Percentiles rank a stretch among this genome's conserved stretches.
phyloP scores from a whole-genome alignment of 768 basidiomycete species.

The Suillus subalutaceus region DNA sequence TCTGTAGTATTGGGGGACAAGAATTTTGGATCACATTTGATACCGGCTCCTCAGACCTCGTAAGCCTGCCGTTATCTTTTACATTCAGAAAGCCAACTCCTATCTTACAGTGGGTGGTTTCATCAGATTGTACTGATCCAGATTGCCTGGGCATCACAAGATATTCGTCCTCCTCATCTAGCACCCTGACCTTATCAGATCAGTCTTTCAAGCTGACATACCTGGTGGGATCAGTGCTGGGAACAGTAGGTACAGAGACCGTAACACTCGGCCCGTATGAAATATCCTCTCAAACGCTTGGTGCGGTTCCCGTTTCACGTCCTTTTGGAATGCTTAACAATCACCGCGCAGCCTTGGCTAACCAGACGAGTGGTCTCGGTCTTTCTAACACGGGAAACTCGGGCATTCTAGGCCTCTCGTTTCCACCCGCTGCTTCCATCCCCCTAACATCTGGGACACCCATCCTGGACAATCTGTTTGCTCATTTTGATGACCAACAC shows the following conservation, averaged over 20 bases:
- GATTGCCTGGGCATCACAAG: slow-evolving; percentile 50
- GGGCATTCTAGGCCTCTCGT: slow-evolving; percentile 58
- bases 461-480: slow-evolving; percentile 50
- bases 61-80: slow-evolving; percentile 25
- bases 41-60: slow-evolving; percentile 62
- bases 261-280: slow-evolving; percentile 48
- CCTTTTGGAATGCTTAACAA: slow-evolving; percentile 4
- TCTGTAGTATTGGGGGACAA: slow-evolving; percentile 44
- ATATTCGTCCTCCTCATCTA: slow-evolving; percentile 39
- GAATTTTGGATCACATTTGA: slow-evolving; percentile 50
- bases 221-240: slow-evolving; percentile 51
- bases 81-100: slow-evolving; percentile 3
- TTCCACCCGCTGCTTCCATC: slow-evolving; percentile 52
- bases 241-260: slow-evolving; percentile 49
- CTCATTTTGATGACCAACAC: slow-evolving; percentile 39
- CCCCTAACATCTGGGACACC: slow-evolving; percentile 44
- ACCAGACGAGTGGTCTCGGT: slow-evolving; percentile 44
- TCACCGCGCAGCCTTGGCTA: slow-evolving; percentile 43
- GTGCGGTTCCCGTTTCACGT: slow-evolving; percentile 27
- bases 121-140: slow-evolving; percentile 42
- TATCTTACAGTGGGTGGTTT: slow-evolving; percentile 50
- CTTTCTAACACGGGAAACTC: slow-evolving; percentile 52
- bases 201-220: slow-evolving; percentile 49
- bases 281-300: slow-evolving; percentile 51
- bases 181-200: slow-evolving; percentile 34